A percentile compares a stretch with the other conserved stretches of the same genome.
phyloP scores from a whole-genome alignment of 169 alveolate species.

The Plasmodium malariae region DNA sequence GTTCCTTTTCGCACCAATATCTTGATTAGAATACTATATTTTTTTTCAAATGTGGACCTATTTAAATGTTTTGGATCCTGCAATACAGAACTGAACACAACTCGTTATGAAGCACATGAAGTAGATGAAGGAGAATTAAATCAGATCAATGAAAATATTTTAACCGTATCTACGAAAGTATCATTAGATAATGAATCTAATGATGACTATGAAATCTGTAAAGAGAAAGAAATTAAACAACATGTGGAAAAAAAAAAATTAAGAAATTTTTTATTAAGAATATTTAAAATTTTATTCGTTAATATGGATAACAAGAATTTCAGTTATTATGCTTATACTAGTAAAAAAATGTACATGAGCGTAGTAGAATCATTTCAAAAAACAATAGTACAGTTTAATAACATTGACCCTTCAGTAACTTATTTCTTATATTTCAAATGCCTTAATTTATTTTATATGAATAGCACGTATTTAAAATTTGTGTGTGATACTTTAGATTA shows the following conservation, averaged over 20 bases:
- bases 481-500: conserved; percentile 19
- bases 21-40: conserved; percentile 15
- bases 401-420: conserved; percentile 16
- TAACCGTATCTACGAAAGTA: no score
- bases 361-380: conserved; percentile 15
- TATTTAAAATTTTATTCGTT: conserved; percentile 14
- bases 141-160: no score
- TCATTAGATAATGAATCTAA: no score
- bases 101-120: no score
- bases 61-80: no score
- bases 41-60: conserved; percentile 3
- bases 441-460: conserved; percentile 28
- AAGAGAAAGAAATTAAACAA: no score
- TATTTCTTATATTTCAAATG: conserved; percentile 40
- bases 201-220: no score
- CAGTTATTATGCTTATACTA: neutral
- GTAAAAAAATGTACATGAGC: neutral
- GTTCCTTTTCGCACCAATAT: neutral
- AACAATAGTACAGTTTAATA: conserved; percentile 5
- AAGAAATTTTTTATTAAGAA: neutral
- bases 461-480: neutral
- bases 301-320: conserved; percentile 7
- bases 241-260: neutral
- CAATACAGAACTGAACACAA: no score
- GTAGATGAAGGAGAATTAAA: no score